A percentile compares a stretch with the other conserved stretches of the same genome.
Conservation (phyloP, 2,329 filamentous ascomycete genomes). For the Podosphaera aphanis region DNA sequence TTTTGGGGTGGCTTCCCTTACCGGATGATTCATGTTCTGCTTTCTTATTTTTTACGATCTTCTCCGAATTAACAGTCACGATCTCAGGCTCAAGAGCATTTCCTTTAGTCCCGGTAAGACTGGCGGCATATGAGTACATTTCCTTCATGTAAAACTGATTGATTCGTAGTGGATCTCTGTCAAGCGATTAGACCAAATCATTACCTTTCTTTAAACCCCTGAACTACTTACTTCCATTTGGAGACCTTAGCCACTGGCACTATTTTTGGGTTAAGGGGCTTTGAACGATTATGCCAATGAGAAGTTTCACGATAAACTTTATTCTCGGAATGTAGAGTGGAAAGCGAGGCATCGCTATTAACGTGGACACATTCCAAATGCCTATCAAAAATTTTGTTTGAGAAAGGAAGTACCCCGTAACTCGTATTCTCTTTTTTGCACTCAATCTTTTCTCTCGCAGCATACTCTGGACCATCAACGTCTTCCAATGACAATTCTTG, state of each 20-base stretch:
- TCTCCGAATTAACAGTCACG: conserved; percentile 25
- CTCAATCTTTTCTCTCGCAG: conserved; percentile 4
- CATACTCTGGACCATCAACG: conserved; percentile 6
- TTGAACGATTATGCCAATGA: conserved; percentile 41
- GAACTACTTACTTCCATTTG: conserved; percentile 14
- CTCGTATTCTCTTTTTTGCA: conserved; percentile 3
- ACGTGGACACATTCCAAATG: conserved; percentile 23
- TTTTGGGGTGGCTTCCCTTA: conserved; percentile 9
- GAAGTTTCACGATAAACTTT: conserved; percentile 24
- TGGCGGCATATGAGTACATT: conserved; percentile 44
- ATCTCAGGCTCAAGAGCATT: conserved; percentile 40
- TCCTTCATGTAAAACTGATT: conserved; percentile 44
- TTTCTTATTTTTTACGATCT: conserved; percentile 10
- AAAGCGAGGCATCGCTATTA: conserved; percentile 13
- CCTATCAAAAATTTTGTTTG: conserved; percentile 22
- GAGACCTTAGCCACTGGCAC: conserved; percentile 20
- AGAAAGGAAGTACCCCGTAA: conserved; percentile 22
- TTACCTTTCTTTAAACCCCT: not conserved
- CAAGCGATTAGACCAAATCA: not conserved
- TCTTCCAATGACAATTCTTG: conserved; percentile 14
- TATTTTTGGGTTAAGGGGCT: conserved; percentile 22
- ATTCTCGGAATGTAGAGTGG: conserved; percentile 8
- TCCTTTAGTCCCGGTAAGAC: conserved; percentile 39
- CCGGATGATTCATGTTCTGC: conserved; percentile 9
- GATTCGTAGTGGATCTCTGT: conserved; percentile 14